Evolutionary conservation across 1,139 yeast species (phyloP).

Genomic region (Scheffersomyces quercinus): DNA sequence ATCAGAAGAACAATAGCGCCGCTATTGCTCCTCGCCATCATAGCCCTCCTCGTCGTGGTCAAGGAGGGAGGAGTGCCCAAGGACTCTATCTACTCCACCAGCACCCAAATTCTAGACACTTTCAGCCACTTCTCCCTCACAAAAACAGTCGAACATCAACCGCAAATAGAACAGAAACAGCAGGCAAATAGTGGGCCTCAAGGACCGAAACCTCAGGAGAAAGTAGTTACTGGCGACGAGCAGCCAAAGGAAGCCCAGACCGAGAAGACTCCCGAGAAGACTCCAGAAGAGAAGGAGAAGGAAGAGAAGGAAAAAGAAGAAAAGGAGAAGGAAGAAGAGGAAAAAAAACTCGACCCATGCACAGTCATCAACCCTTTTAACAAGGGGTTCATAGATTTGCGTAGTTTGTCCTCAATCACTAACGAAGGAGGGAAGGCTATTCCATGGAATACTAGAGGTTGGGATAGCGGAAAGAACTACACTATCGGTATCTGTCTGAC

Average conservation of each 20-base stretch:
- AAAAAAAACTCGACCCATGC: constrained; percentile 43
- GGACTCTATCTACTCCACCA: constrained; percentile 4
- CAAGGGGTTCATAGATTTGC: constrained; percentile 56
- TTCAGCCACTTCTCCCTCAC: constrained; percentile 16
- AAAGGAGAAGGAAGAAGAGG: constrained; percentile 14
- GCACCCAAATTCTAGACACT: constrained; percentile 20
- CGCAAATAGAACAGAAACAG: neutral
- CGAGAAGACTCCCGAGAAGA: neutral
- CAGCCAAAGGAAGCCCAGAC: neutral
- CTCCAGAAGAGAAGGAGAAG: neutral
- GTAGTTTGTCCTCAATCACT: constrained; percentile 47
- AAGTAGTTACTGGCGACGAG: neutral
- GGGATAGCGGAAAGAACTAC: constrained; percentile 71
- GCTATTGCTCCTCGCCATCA: constrained; percentile 13
- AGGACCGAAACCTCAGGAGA: neutral
- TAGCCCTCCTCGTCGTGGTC: constrained; percentile 16
- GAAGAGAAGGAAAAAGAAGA: constrained; percentile 4
- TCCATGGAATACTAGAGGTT: constrained; percentile 71
- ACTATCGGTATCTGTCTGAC: constrained; percentile 79
- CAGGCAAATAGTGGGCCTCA: too few species aligned
- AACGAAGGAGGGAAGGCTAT: constrained; percentile 41
- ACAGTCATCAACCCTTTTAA: constrained; percentile 54
- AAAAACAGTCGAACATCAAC: neutral
- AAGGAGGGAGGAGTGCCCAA: constrained; percentile 11
- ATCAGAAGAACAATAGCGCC: constrained; percentile 15